Base-by-base conservation (phyloP, 257 asterid species). In the Primulina huaijiensis region DNA sequence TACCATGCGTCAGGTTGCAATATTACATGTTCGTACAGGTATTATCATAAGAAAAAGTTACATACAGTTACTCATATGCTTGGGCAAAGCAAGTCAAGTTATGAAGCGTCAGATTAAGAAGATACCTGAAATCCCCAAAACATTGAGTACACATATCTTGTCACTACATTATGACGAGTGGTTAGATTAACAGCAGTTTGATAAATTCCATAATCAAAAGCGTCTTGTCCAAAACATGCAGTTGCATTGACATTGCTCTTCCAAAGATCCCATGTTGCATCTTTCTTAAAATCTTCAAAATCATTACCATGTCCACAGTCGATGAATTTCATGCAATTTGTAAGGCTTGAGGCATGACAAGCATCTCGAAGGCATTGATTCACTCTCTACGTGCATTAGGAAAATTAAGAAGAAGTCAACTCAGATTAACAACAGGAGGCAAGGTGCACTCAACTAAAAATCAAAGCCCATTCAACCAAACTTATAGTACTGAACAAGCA, bases 111-210 rank as follows among this genome's bases (percentile, higher is more conserved):
- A 35, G 40, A 35, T 35, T 1, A 35, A 14, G 58, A 65, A 68
- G 38, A 57, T 92, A 93, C 98, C 98, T 93, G 99, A 84, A 93
- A 93, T 19, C 96, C 99, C 99, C 99, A 93, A 79, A 89, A 90
- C 64, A 93, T 74, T 7, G 99, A 87, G 87, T 93, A 93, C 33
- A 80, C 40, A 16, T 93, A 93, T 93, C 96, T 81, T 53, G 84
- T 83, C 38, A 65, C 37, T 29, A 83, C 0, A 70, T 73, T 79
- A 21, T 4, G 52, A 68, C 74, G 58, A 3, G 95, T 72, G 56
- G 97, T 89, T 58, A 93, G 83, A 62, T 78, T 74, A 64, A 93
- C 96, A 30, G 89, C 90, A 72, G 66, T 76, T 52, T 57, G 50
- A 69, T 90, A 93, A 60, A 93, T 89, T 65, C 99, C 99, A 60